These are phyloP conservation scores for Fraxinus anomala DNA, from an alignment of 257 asterid species.

Conservation along the genomic window DNA sequence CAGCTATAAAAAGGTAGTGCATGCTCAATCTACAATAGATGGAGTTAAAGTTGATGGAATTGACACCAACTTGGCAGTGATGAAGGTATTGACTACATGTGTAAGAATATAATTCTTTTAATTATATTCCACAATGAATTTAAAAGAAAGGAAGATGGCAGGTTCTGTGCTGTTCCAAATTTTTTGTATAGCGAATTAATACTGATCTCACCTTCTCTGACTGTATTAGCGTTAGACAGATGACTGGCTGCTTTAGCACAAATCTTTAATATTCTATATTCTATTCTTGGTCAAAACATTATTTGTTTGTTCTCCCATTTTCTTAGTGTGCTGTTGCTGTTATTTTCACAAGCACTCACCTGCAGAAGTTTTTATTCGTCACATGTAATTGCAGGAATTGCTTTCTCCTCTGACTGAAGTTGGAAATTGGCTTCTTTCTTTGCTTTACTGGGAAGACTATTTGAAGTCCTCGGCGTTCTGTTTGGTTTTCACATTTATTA, in stretches of 20 bases:
- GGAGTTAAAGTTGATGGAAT: constrained; percentile 92
- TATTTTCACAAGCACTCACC: constrained; percentile 16
- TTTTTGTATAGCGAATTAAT: constrained; percentile 7
- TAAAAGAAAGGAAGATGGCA: constrained; percentile 15
- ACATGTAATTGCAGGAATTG: constrained; percentile 69
- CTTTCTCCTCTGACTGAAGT: constrained; percentile 69
- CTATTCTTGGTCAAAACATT: not conserved
- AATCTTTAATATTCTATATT: not conserved
- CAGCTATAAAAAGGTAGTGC: constrained; percentile 67
- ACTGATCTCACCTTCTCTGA: constrained; percentile 6
- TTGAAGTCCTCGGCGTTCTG: constrained; percentile 64
- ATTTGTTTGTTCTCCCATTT: constrained; percentile 7
- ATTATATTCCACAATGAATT: constrained; percentile 8
- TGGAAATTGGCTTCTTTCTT: constrained; percentile 62
- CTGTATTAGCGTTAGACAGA: not conserved
- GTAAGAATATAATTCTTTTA: constrained; percentile 4
- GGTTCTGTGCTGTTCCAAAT: constrained; percentile 17
- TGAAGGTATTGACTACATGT: constrained; percentile 58
- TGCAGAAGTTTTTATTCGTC: constrained; percentile 20
- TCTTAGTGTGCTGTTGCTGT: constrained; percentile 11
- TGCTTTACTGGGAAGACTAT: constrained; percentile 82
- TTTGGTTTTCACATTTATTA: constrained; percentile 51
- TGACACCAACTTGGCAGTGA: constrained; percentile 89
- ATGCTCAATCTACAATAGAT: constrained; percentile 84
- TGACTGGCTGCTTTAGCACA: constrained; percentile 22